Percentiles rank a stretch among this genome's conserved stretches.
phyloP scores from a whole-genome alignment of 2,329 filamentous ascomycete species.

The Mollisia scopiformis region DNA sequence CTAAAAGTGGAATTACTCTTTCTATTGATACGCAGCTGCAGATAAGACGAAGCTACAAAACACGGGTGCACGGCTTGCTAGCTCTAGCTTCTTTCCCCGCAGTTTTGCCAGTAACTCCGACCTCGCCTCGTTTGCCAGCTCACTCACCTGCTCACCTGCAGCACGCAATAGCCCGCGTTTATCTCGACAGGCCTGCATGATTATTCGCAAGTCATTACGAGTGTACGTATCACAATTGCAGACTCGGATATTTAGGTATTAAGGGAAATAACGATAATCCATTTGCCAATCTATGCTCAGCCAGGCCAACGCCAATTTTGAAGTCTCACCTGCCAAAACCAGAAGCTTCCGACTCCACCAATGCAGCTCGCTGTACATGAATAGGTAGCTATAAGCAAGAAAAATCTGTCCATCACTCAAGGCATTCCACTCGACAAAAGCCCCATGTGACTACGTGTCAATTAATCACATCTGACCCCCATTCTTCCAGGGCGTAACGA shows the following conservation, averaged over 20 bases:
- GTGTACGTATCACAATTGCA: neutral
- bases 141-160: too few species aligned
- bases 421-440: too few species aligned
- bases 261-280: neutral
- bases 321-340: neutral
- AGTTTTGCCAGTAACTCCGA: neutral
- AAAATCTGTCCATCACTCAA: too few species aligned
- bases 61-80: neutral
- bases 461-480: constrained; percentile 14
- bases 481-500: constrained; percentile 36
- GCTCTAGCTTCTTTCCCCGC: neutral
- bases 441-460: neutral
- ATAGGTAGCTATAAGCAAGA: too few species aligned
- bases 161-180: neutral
- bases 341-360: neutral
- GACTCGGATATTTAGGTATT: too few species aligned
- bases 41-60: neutral
- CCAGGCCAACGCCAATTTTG: neutral
- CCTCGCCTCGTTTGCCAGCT: too few species aligned
- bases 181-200: neutral
- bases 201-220: neutral
- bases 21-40: too few species aligned
- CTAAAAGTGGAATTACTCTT: too few species aligned
- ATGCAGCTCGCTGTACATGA: too few species aligned
- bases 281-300: neutral